Conservation (phyloP, 495 filamentous ascomycete species). For the Sordaria brevicollis region DNA sequence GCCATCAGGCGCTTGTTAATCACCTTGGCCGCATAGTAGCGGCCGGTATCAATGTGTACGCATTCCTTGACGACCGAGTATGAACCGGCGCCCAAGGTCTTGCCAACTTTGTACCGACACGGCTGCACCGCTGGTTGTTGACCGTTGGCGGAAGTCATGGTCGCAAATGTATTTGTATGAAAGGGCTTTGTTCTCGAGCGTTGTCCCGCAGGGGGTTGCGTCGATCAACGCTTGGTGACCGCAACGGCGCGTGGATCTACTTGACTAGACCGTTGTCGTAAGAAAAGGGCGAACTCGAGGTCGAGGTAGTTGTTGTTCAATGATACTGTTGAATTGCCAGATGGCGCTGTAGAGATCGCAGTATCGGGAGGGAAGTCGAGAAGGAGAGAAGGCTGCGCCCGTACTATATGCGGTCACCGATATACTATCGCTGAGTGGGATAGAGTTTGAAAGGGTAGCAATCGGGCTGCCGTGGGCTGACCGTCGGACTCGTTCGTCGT, state of each 20-base stretch:
- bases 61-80: conserved; percentile 99
- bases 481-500: not conserved
- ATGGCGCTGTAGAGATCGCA: not conserved
- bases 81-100: conserved; percentile 89
- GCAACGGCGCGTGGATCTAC: not conserved
- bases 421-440: not conserved
- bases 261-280: not conserved
- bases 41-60: conserved; percentile 94
- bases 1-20: conserved; percentile 99
- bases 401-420: not conserved
- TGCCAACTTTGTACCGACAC: conserved; percentile 90
- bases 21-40: conserved; percentile 98
- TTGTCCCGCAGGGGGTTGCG: not conserved
- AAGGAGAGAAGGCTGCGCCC: not conserved
- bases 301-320: not conserved
- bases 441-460: not conserved
- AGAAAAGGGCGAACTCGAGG: not conserved
- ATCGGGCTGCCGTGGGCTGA: not conserved
- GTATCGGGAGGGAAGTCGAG: not conserved
- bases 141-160: conserved; percentile 25
- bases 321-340: not conserved
- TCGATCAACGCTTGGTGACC: not conserved
- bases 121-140: conserved; percentile 40
- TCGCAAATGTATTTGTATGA: not conserved
- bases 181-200: not conserved